These are phyloP conservation scores for Pueraria montana DNA, from an alignment of 306 rosid species.

Conservation along the genomic window DNA sequence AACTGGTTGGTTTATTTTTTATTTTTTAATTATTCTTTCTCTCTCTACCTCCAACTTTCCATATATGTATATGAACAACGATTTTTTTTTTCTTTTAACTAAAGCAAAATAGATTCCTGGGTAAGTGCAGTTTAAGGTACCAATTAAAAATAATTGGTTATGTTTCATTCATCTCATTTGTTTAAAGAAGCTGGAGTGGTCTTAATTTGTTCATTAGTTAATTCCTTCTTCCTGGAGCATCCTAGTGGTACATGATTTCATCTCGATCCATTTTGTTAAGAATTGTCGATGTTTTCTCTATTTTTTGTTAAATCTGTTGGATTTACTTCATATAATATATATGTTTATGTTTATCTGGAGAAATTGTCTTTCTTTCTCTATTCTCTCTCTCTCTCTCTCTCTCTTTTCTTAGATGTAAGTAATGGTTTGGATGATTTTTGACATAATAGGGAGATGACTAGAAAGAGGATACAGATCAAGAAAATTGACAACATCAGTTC, in stretches of 20 bases:
- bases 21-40: background rate
- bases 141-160: background rate
- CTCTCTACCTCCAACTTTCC: constrained; percentile 12
- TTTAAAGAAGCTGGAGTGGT: background rate
- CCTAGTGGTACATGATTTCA: background rate
- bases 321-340: background rate
- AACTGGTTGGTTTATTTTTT: background rate
- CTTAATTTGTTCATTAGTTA: background rate
- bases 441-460: constrained; percentile 57
- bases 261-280: constrained; percentile 17
- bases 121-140: constrained; percentile 5
- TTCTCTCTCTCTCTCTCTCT: no score
- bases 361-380: background rate
- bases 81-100: background rate
- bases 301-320: constrained; percentile 30
- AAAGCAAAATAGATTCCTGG: background rate
- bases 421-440: constrained; percentile 7
- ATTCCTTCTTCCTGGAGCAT: background rate
- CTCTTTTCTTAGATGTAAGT: background rate
- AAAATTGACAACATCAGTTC: constrained; percentile 61
- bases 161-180: background rate
- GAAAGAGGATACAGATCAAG: constrained; percentile 65
- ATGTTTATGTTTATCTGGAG: background rate
- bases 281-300: background rate
- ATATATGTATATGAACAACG: background rate